Percentiles rank a stretch among this genome's conserved stretches.
Conservation (phyloP, 2,329 filamentous ascomycete genomes). For the Trichoderma simmonsii region DNA sequence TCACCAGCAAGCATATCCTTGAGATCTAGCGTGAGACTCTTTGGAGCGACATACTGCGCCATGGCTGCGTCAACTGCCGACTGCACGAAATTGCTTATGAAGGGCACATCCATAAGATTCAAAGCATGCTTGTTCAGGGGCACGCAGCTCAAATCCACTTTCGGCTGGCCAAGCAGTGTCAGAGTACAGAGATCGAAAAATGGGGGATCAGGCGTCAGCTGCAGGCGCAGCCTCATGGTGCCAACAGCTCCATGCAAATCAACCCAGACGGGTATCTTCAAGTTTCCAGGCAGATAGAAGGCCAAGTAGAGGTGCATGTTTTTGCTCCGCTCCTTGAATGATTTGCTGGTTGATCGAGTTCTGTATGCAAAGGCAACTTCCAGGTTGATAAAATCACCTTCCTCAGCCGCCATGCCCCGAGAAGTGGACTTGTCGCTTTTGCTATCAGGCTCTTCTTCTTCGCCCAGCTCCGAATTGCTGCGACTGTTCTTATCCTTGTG, state of each 20-base stretch:
- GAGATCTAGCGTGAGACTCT: conserved; percentile 68
- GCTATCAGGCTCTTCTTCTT: conserved; percentile 32
- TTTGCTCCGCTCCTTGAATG: conserved; percentile 67
- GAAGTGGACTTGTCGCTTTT: conserved; percentile 34
- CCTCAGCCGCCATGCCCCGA: conserved; percentile 70
- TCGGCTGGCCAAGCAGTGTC: conserved; percentile 72
- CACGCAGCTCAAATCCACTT: conserved; percentile 66
- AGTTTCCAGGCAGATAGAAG: conserved; percentile 62
- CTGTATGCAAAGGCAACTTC: conserved; percentile 74
- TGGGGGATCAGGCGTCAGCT: conserved; percentile 71
- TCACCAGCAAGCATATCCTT: conserved; percentile 76
- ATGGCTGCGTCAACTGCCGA: conserved; percentile 70
- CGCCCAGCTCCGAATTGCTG: conserved; percentile 23
- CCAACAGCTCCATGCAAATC: conserved; percentile 71
- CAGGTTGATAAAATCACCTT: conserved; percentile 74
- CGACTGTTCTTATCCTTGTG: conserved; percentile 33
- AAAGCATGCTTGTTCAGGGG: conserved; percentile 66
- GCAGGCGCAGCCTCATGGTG: conserved; percentile 64
- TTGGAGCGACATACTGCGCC: conserved; percentile 73
- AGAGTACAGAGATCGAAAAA: conserved; percentile 74
- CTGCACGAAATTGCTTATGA: conserved; percentile 73
- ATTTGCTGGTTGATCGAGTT: conserved; percentile 58
- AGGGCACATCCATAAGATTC: conserved; percentile 72
- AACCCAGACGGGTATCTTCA: conserved; percentile 66
- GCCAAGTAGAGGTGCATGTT: conserved; percentile 63